Evolutionary conservation across 305 asterid genomes (phyloP), one percentile per base, ranked within the genome.

Genomic region (Rubia tinctorum): DNA sequence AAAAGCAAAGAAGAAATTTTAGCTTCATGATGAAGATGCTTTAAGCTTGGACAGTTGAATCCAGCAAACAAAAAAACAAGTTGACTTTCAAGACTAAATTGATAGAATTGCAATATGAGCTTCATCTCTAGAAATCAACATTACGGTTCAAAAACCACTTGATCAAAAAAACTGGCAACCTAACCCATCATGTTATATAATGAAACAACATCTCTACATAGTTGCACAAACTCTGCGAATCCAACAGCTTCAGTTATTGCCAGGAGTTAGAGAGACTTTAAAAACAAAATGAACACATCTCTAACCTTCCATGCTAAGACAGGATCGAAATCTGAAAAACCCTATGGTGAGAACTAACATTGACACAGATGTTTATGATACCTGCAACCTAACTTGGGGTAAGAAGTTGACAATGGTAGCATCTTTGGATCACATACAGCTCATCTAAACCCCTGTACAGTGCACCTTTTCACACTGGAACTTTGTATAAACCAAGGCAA

Each of bases 371-470:
- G 15, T 15, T 60, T 49, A 76, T 76, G 42, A 78, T 78, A 81
- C 82, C 75, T 66, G 71, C 45, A 34, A 74, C 74, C 75, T 69
- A 45, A 47, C 68, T 49, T 72, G 63, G 58, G 51, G 76, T 42
- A 44, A 58, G 51, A 27, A 40, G 73, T 42, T 39, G 68, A 58
- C 12, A n/a, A 22, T 40, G 43, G 18, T 25, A 60, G 23, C 0
- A 37, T 37, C 40, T 4, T 37, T 37, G 40, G 40, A 37, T 37
- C 40, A 4, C 40, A 37, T 15, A 56, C 12, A 8, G 14, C 7
- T 12, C 34, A 45, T 42, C 9, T 30, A 60, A 73, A 68, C 68
- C 78, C 75, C 69, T 43, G 59, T 34, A 67, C 69, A 63, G 17
- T 30, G 56, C 37, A 69, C 61, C 58, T 18, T 58, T 39, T 37